These are phyloP conservation scores for Naganishia sp. DNA, from an alignment of 1,284 basidiomycete species.

Conservation along the genomic window DNA sequence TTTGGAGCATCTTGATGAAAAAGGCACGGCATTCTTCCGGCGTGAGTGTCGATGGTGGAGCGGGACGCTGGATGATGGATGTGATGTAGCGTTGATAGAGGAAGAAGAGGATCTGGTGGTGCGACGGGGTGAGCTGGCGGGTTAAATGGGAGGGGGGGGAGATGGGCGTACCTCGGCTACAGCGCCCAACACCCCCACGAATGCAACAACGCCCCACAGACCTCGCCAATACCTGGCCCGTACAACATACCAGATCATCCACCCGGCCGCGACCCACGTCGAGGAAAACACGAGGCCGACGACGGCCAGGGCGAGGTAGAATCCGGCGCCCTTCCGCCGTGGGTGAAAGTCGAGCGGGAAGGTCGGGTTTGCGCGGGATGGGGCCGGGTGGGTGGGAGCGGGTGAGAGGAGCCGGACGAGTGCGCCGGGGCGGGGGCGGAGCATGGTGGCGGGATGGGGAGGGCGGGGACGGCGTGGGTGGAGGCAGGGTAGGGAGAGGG, in stretches of 20 bases:
- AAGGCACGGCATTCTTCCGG: constrained; percentile 62
- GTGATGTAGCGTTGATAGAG: constrained; percentile 67
- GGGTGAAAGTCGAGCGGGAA: constrained; percentile 19
- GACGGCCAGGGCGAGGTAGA: constrained; percentile 14
- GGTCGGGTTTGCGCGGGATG: constrained; percentile 2
- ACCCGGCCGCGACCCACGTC: not conserved
- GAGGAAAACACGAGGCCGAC: constrained; percentile 5
- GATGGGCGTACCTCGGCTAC: constrained; percentile 6
- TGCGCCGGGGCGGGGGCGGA: constrained; percentile 17
- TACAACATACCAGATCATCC: not conserved
- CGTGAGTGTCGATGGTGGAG: constrained; percentile 53
- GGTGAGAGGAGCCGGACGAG: constrained; percentile 17
- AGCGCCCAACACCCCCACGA: constrained; percentile 2
- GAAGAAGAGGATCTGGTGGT: constrained; percentile 69
- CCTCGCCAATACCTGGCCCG: constrained; percentile 12
- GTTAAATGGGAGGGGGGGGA: not conserved
- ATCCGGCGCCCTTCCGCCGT: constrained; percentile 3
- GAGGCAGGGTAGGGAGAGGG: no score
- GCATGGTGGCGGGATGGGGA: not conserved
- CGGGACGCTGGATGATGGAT: constrained; percentile 59
- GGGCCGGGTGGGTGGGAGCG: not conserved
- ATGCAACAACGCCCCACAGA: not conserved
- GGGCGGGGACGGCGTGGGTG: no score
- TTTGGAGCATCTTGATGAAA: constrained; percentile 63
- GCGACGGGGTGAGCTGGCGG: not conserved